Percentiles rank a stretch among this genome's conserved stretches.
Evolutionary conservation across 164 flowering plant genomes (phyloP).

Genomic region (Stephania cephalantha): DNA sequence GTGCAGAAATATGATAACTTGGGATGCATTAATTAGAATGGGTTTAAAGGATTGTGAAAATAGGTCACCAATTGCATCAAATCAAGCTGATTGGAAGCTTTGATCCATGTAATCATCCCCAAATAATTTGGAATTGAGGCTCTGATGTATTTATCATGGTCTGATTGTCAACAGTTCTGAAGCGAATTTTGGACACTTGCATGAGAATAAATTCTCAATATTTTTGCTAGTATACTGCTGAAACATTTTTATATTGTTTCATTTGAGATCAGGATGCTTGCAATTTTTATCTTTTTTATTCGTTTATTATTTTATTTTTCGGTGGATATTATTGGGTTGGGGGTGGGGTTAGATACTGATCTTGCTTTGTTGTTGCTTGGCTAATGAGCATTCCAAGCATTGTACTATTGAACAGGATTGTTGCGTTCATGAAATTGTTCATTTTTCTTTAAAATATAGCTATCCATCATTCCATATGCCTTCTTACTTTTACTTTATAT

Average conservation of each 20-base stretch:
- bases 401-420: not conserved
- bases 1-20: too few species aligned
- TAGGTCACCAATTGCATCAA: too few species aligned
- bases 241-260: not conserved
- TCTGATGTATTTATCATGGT: not conserved
- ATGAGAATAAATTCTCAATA: not conserved
- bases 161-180: not conserved
- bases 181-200: not conserved
- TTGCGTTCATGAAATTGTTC: not conserved
- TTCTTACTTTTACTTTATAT: conserved; percentile 4
- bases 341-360: not conserved
- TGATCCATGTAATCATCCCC: too few species aligned
- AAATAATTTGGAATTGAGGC: too few species aligned
- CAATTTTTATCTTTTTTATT: not conserved
- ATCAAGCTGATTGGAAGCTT: too few species aligned
- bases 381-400: not conserved
- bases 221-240: not conserved
- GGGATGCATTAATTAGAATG: too few species aligned
- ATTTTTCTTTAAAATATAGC: not conserved
- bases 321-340: not conserved
- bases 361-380: not conserved
- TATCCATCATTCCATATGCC: not conserved
- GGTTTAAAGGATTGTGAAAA: too few species aligned
- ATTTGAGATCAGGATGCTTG: not conserved
- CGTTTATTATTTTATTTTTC: too few species aligned